Base-by-base conservation (phyloP, 495 filamentous ascomycete species). In the Tuber umbilicatum region DNA sequence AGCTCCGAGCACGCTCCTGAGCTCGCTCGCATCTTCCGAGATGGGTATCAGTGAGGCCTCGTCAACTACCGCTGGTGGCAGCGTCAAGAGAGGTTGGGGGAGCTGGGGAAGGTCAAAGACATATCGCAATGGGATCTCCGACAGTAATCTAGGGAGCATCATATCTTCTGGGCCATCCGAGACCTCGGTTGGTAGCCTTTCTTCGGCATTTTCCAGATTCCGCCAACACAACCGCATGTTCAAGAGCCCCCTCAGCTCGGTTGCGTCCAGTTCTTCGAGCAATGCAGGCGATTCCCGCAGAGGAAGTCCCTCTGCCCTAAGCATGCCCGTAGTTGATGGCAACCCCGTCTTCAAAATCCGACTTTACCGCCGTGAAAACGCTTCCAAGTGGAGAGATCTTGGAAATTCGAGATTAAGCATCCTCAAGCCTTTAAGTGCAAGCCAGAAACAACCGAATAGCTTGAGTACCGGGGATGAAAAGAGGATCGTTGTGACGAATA, bases 311-410 rank as follows among this genome's bases (percentile, higher is more conserved):
- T 75, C 73, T 27, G 68, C 70, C 27, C 68, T 77, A 39, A 41
- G 40, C 10, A 76, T 78, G 69, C 55, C 55, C 27, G 40, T 74
- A 70, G 74, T 68, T 2, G 76, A 74, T 16, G 69, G 69, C 19
- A 78, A 72, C 40, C 76, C 40, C 35, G 78, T 75, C 76, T 88
- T 94, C 69, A 94, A 95, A 76, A 91, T 92, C 78, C 89, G 93
- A 38, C 87, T 97, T 45, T 97, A 97, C 83, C 83, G 90, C 27
- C 90, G 93, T 60, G 91, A 94, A 71, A 88, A 89, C 4, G 85
- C 89, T 35, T 90, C 89, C 47, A 92, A 91, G 80, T 99, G 95
- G 95, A 89, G 91, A 41, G 94, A 97, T 79, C 90, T 94, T 85
- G 94, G 94, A 72, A 89, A 91, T 69, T 94, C 94, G 70, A 86